Conservation (phyloP, 805 yeast genomes). For the Spathaspora passalidarum region DNA sequence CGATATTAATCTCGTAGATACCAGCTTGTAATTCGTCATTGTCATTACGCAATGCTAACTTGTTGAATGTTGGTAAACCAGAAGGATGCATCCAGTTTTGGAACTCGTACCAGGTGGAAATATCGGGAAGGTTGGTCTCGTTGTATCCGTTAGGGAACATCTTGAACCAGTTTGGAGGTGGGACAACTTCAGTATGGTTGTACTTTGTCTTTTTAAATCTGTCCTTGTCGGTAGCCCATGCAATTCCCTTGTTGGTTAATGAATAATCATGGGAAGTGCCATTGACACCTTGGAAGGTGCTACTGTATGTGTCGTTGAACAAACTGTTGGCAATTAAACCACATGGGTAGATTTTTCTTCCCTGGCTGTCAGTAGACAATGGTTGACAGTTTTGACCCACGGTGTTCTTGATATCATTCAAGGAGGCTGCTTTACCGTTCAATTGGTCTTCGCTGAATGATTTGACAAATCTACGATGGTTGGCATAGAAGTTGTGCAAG, state of each 20-base stretch:
- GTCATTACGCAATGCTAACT: constrained; percentile 60
- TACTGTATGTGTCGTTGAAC: constrained; percentile 66
- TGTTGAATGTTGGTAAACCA: constrained; percentile 40
- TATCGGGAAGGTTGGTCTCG: constrained; percentile 41
- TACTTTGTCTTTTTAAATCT: constrained; percentile 42
- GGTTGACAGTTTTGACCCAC: constrained; percentile 47
- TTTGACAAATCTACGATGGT: constrained; percentile 43
- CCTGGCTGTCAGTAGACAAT: constrained; percentile 32
- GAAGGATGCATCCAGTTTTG: constrained; percentile 48
- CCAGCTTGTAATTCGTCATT: constrained; percentile 54
- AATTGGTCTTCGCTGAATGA: constrained; percentile 44
- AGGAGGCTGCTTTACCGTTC: constrained; percentile 37
- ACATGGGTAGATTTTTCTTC: constrained; percentile 69
- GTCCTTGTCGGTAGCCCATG: constrained; percentile 38
- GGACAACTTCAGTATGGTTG: constrained; percentile 33
- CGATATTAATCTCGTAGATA: constrained; percentile 60
- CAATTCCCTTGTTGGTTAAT: constrained; percentile 38
- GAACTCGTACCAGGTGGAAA: constrained; percentile 41
- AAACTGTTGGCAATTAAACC: constrained; percentile 80
- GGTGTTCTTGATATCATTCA: constrained; percentile 32
- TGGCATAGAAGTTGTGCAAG: constrained; percentile 39
- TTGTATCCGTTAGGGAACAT: constrained; percentile 42
- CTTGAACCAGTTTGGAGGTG: constrained; percentile 47
- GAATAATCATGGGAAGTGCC: constrained; percentile 29
- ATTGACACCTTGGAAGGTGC: constrained; percentile 34